phyloP scores from a whole-genome alignment of 257 asterid species.

The Scutellaria galericulata region DNA sequence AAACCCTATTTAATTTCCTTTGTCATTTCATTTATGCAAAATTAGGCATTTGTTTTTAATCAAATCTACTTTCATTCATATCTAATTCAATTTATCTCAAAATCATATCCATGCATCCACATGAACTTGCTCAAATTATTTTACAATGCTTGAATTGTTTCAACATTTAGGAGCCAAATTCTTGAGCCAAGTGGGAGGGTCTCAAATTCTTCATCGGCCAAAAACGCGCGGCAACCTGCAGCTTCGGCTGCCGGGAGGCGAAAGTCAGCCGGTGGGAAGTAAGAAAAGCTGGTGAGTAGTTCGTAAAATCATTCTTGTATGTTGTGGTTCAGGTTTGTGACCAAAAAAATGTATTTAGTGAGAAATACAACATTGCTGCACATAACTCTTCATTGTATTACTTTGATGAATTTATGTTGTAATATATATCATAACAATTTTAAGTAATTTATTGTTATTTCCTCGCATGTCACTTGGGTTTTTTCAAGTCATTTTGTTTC shows the following conservation, averaged over 20 bases:
- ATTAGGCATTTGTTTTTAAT: too few species aligned
- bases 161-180: conserved; percentile 58
- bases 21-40: too few species aligned
- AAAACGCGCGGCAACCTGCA: conserved; percentile 45
- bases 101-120: too few species aligned
- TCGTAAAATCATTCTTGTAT: too few species aligned
- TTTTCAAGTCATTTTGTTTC: neutral
- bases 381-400: neutral
- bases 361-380: too few species aligned
- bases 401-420: neutral
- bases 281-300: neutral
- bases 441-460: neutral
- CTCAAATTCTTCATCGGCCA: conserved; percentile 46
- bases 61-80: too few species aligned
- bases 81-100: too few species aligned
- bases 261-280: conserved; percentile 12
- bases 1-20: too few species aligned
- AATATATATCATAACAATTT: neutral
- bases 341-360: too few species aligned
- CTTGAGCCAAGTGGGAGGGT: conserved; percentile 64
- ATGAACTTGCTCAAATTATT: neutral
- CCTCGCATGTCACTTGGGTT: neutral
- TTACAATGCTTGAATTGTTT: neutral
- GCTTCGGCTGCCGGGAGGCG: conserved; percentile 32
- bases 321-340: too few species aligned